These are phyloP conservation scores for Wickerhamiella kurtzmanii DNA, from an alignment of 805 yeast genomes.

Conservation along the genomic window DNA sequence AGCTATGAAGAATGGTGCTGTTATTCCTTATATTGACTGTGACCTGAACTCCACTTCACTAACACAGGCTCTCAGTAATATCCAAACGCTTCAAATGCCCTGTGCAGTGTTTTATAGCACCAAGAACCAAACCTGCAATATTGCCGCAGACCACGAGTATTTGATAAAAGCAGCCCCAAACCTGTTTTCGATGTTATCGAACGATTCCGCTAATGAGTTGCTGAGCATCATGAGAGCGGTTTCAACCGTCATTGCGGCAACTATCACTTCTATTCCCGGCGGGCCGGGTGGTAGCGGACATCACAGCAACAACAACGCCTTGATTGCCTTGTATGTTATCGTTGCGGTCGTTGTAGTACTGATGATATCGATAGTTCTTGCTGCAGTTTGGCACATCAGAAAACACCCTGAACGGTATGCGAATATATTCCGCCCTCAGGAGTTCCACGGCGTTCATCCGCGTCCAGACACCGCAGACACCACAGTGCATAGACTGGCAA, in stretches of 20 bases:
- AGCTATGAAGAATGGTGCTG: neutral
- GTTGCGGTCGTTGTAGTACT: conserved; percentile 1
- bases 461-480: conserved; percentile 8
- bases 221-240: neutral
- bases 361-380: conserved; percentile 18
- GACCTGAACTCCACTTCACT: conserved; percentile 1
- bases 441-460: neutral
- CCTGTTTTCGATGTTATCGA: conserved; percentile 6
- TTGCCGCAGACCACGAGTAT: conserved; percentile 2
- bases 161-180: conserved; percentile 7
- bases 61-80: neutral
- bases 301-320: neutral
- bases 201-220: neutral
- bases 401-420: conserved; percentile 27
- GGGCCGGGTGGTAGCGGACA: neutral
- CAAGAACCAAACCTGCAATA: conserved; percentile 3
- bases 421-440: neutral
- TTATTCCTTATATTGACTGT: conserved; percentile 6
- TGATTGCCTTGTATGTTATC: conserved; percentile 3
- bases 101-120: conserved; percentile 9
- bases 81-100: neutral
- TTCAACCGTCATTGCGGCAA: neutral
- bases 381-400: conserved; percentile 26
- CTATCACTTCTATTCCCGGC: neutral
- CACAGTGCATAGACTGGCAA: conserved; percentile 26